These are phyloP conservation scores for Acanthochlamys bracteata DNA, from an alignment of 106 monocot species.

Conservation along the genomic window DNA sequence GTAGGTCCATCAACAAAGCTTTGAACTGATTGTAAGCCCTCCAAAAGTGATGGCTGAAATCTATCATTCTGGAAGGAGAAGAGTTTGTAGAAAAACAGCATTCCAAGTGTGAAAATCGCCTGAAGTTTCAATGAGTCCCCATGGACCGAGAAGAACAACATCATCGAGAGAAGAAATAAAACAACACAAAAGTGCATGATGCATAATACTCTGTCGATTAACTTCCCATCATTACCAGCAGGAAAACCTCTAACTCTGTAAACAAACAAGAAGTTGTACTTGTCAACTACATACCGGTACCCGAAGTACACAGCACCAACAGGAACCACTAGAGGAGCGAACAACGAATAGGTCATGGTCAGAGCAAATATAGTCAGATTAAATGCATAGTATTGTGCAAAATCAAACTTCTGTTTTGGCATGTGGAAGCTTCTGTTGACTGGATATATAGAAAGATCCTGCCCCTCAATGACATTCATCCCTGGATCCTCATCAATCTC, in stretches of 20 bases:
- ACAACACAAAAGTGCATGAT: conserved; percentile 95
- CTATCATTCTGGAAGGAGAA: conserved; percentile 53
- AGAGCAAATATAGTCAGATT: conserved; percentile 95
- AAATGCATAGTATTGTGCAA: conserved; percentile 98
- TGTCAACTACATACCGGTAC: conserved; percentile 88
- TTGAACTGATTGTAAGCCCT: conserved; percentile 81
- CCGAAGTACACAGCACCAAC: conserved; percentile 94
- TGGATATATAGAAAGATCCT: conserved; percentile 76
- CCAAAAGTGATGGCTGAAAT: conserved; percentile 77
- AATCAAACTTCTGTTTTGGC: conserved; percentile 94
- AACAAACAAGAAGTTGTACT: conserved; percentile 98
- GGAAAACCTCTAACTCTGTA: conserved; percentile 92
- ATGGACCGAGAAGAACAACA: conserved; percentile 79
- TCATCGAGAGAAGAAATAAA: conserved; percentile 80
- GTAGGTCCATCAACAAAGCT: conserved; percentile 91
- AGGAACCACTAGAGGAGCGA: conserved; percentile 88
- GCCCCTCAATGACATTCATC: conserved; percentile 60
- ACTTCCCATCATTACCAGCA: conserved; percentile 89
- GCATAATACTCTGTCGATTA: conserved; percentile 91
- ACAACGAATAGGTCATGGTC: conserved; percentile 93
- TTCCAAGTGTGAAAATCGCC: conserved; percentile 85
- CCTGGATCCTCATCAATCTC: conserved; percentile 36
- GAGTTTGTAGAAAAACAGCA: conserved; percentile 74
- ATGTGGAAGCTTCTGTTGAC: conserved; percentile 79
- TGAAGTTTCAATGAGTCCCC: conserved; percentile 88